These are phyloP conservation scores for Macrolepiota albuminosa DNA, from an alignment of 768 basidiomycete species.

Conservation along the genomic window DNA sequence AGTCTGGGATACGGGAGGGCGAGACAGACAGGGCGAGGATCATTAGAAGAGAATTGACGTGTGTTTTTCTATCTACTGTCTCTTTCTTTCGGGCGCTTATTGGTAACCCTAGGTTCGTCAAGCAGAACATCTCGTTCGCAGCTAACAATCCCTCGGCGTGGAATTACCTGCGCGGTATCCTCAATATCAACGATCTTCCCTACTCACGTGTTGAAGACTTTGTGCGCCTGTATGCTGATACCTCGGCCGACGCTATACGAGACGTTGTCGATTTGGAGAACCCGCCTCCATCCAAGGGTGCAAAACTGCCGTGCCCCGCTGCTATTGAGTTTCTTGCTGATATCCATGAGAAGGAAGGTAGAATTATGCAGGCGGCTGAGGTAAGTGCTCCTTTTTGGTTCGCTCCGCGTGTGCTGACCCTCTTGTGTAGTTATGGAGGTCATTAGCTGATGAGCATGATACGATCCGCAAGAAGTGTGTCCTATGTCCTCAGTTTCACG, in stretches of 20 bases:
- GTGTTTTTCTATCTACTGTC: constrained; percentile 26
- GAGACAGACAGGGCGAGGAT: constrained; percentile 58
- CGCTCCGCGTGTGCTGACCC: neutral
- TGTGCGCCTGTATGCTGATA: constrained; percentile 57
- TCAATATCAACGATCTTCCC: constrained; percentile 57
- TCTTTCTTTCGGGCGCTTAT: constrained; percentile 1
- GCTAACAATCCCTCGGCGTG: constrained; percentile 95
- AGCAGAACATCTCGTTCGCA: constrained; percentile 76
- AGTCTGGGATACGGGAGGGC: constrained; percentile 56
- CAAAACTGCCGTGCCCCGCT: constrained; percentile 70
- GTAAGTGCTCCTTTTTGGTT: constrained; percentile 22
- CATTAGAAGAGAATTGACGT: constrained; percentile 72
- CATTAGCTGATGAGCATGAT: constrained; percentile 65
- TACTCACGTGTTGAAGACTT: constrained; percentile 54
- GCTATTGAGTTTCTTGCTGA: constrained; percentile 89
- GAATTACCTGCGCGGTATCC: constrained; percentile 92
- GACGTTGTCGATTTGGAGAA: constrained; percentile 72
- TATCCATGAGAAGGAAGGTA: constrained; percentile 53
- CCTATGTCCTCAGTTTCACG: neutral
- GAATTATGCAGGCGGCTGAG: constrained; percentile 42
- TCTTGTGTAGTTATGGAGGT: constrained; percentile 56
- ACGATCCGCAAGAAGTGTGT: constrained; percentile 70
- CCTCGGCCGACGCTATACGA: constrained; percentile 13
- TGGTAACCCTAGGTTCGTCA: constrained; percentile 56
- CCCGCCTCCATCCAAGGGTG: constrained; percentile 57